These are phyloP conservation scores for Vaucheria bursata DNA, from an alignment of 352 stramenopile genomes.

Conservation along the genomic window DNA sequence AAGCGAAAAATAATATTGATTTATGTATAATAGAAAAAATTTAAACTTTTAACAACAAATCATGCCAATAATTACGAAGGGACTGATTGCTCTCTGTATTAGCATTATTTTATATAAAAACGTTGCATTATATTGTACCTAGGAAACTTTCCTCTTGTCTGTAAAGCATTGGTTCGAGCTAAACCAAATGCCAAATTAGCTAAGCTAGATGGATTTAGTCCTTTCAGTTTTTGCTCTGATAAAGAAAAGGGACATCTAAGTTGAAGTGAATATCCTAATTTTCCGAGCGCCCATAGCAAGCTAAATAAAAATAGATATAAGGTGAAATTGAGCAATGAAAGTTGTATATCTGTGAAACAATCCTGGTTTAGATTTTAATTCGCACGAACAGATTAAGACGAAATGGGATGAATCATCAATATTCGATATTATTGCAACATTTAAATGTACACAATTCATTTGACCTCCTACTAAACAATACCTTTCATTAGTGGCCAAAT, in stretches of 20 bases:
- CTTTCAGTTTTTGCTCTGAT: not conserved
- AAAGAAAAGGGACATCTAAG: constrained; percentile 5
- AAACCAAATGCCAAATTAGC: not conserved
- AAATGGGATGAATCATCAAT: not conserved
- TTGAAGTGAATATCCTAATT: constrained; percentile 21
- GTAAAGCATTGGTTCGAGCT: not conserved
- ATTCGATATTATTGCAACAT: not conserved
- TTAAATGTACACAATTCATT: not conserved
- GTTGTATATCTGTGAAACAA: not conserved
- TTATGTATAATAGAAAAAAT: not conserved
- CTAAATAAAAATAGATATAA: not conserved
- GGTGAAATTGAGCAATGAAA: not conserved
- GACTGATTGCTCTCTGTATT: too few species aligned
- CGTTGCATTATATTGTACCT: too few species aligned
- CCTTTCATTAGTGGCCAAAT: not conserved
- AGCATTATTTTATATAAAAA: too few species aligned
- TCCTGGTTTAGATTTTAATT: not conserved
- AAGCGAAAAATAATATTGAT: not conserved
- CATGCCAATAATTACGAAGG: too few species aligned
- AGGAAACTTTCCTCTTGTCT: too few species aligned
- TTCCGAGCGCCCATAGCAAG: constrained; percentile 17
- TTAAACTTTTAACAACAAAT: not conserved
- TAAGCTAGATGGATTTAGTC: not conserved
- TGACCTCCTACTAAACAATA: not conserved
- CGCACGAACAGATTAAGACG: not conserved